phyloP scores from a whole-genome alignment of 179 eudicot genomes.

The Camellia oleifera region DNA sequence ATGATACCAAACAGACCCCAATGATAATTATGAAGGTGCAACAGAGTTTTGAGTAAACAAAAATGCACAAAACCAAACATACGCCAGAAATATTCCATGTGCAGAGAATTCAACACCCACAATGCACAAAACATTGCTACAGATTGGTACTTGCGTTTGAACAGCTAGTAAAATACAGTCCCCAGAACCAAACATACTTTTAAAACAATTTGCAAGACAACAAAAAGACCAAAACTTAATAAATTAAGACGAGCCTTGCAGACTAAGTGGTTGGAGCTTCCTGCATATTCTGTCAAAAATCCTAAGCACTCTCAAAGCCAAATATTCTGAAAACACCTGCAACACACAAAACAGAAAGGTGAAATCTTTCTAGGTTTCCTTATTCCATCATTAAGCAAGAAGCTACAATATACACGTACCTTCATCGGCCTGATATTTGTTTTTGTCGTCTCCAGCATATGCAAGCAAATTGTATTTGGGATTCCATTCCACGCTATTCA shows the following conservation, averaged over 20 bases:
- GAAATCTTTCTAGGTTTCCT: neutral
- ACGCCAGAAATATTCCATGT: neutral
- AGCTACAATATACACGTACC: constrained; percentile 31
- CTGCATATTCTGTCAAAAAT: neutral
- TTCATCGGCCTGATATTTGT: constrained; percentile 96
- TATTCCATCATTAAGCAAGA: neutral
- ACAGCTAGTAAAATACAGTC: neutral
- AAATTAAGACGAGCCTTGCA: neutral
- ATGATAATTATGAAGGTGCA: no score
- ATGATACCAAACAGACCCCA: no score
- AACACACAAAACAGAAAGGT: neutral
- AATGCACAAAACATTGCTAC: neutral
- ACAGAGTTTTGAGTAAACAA: no score
- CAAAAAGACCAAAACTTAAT: neutral
- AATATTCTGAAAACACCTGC: constrained; percentile 91
- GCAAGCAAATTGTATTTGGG: constrained; percentile 90
- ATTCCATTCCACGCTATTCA: constrained; percentile 99
- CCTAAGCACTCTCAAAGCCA: constrained; percentile 45
- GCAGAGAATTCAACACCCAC: neutral
- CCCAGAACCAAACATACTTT: neutral
- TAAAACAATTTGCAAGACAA: neutral
- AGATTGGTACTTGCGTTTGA: neutral
- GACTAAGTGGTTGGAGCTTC: neutral
- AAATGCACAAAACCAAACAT: neutral
- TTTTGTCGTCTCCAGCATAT: constrained; percentile 97